Base-by-base conservation (phyloP, 257 asterid species). In the Primulina eburnea region DNA sequence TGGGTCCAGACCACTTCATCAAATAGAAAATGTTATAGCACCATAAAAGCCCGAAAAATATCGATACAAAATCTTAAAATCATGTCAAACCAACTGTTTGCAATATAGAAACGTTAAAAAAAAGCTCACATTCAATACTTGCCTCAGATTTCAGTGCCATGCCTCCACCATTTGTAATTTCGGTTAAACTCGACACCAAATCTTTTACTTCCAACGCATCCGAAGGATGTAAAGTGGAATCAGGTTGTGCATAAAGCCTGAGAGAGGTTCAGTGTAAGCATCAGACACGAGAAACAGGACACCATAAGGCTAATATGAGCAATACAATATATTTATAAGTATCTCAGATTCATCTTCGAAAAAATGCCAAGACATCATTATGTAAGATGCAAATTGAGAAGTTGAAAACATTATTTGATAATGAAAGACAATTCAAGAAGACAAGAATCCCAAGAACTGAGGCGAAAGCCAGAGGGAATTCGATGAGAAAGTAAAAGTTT, bases 231-330 rank as follows among this genome's bases (percentile, higher is more conserved):
- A 75, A 67, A 69, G 83, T 77, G 21, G 76, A 32, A 43, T 69
- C 87, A 1, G 88, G 85, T 62, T 82, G 90, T 53, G 82, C 38
- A 50, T 87, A 78, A 73, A 85, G 89, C 96, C 97, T 92, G 81
- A 60, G 62, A 68, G 70, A 32, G 34, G 62, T 62, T 24, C 52
- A 57, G 62, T 35, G 40, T 47, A 4, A 21, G 11, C 16, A 43
- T 65, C 64, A 64, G 79, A 63, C 20, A 47, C 7, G 56, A 47
- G 56, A 14, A 47, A 47, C 8, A 5, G 20, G 18, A 5, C 20
- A 16, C 20, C 16, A 16, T 47, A 47, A 47, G 56, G 56, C 56
- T 47, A 16, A 47, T 14, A 14, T 47, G 56, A 14, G 56, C 20
- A 5, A 14, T 47, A 47, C 56, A 16, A 47, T 16, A 43, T 12